Conservation (phyloP, 2,329 filamentous ascomycete genomes). For the Cercospora beticola region DNA sequence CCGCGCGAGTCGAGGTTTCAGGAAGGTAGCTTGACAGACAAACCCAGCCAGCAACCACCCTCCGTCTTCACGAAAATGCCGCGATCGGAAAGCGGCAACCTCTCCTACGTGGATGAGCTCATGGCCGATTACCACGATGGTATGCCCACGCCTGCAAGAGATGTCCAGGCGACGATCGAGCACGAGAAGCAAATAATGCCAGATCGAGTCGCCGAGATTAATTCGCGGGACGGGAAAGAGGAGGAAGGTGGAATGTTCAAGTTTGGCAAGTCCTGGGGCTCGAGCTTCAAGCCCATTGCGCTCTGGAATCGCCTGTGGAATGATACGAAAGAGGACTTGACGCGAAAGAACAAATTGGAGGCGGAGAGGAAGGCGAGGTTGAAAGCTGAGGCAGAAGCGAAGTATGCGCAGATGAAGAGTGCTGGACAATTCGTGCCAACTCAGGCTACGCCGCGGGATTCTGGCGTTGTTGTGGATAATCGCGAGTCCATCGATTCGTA, state of each 20-base stretch:
- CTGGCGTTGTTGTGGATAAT: conserved; percentile 32
- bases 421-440: conserved; percentile 47
- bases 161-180: conserved; percentile 24
- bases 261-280: conserved; percentile 56
- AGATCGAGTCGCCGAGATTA: conserved; percentile 25
- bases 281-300: conserved; percentile 55
- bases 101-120: conserved; percentile 39
- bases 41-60: conserved; percentile 69
- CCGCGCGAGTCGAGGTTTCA: conserved; percentile 63
- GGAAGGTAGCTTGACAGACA: conserved; percentile 86
- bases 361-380: conserved; percentile 42
- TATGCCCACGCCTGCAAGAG: conserved; percentile 18
- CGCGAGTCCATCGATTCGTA: conserved; percentile 22
- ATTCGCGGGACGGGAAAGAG: conserved; percentile 37
- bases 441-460: conserved; percentile 31
- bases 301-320: conserved; percentile 51
- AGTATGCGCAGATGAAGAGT: conserved; percentile 56
- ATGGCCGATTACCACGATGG: conserved; percentile 42
- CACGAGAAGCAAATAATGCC: conserved; percentile 26
- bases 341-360: conserved; percentile 42
- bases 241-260: conserved; percentile 50
- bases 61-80: conserved; percentile 59
- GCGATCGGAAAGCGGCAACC: conserved; percentile 34
- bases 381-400: conserved; percentile 50
- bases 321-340: conserved; percentile 45